These are phyloP conservation scores for Starmerella khaoyaiensis DNA, from an alignment of 805 yeast genomes.

Conservation along the genomic window DNA sequence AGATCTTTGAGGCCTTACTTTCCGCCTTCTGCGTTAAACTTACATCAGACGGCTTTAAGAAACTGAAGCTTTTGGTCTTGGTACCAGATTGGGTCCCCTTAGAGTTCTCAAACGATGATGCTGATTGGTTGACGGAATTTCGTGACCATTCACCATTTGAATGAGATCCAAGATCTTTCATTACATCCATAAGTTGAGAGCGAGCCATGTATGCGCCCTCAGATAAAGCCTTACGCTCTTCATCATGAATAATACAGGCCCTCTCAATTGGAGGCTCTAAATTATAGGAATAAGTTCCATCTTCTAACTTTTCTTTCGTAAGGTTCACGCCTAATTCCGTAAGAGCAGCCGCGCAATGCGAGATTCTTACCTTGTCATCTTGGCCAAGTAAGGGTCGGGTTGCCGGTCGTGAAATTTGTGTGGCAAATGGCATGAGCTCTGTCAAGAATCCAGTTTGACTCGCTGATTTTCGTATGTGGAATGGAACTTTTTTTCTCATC, in stretches of 20 bases:
- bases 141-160: too few species aligned
- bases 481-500: constrained; percentile 18
- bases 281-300: constrained; percentile 23
- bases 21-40: constrained; percentile 1
- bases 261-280: constrained; percentile 29
- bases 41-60: too few species aligned
- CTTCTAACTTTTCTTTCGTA: constrained; percentile 23
- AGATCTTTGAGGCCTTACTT: constrained; percentile 29
- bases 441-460: constrained; percentile 10
- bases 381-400: constrained; percentile 13
- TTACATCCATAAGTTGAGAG: constrained; percentile 6
- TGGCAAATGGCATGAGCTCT: constrained; percentile 27
- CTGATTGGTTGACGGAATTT: too few species aligned
- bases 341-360: constrained; percentile 21
- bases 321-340: constrained; percentile 19
- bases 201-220: constrained; percentile 11
- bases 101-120: too few species aligned
- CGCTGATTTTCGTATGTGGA: constrained; percentile 14
- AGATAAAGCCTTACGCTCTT: constrained; percentile 1
- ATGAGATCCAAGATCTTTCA: constrained; percentile 2
- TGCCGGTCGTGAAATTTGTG: constrained; percentile 23
- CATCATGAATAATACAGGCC: constrained; percentile 16
- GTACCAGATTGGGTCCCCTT: too few species aligned
- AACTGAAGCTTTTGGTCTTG: too few species aligned
- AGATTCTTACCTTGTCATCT: constrained; percentile 15